Conservation (phyloP, 768 basidiomycete species). For the Kwoniella sp. region DNA sequence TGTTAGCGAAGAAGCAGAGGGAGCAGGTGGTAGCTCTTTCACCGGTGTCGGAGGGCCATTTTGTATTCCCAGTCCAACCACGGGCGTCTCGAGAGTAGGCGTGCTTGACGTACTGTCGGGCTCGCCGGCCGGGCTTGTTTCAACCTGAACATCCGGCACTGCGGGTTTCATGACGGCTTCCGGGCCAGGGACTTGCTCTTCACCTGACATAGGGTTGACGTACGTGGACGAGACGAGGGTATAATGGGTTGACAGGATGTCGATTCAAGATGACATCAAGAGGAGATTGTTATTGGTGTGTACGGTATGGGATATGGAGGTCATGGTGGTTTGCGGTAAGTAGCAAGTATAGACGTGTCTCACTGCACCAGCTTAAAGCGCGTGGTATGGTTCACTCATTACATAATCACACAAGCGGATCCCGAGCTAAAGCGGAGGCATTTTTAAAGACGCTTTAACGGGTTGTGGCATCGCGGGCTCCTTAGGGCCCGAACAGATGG, state of each 20-base stretch:
- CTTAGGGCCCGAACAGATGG: no score
- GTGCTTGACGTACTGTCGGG: not conserved
- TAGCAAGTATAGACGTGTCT: no score
- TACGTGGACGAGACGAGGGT: not conserved
- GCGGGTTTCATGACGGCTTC: not conserved
- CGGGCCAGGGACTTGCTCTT: not conserved
- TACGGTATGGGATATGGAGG: not conserved
- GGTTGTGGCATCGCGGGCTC: no score
- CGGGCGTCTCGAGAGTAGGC: constrained; percentile 1
- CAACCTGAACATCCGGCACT: constrained; percentile 4
- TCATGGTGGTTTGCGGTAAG: not conserved
- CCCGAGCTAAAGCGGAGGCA: no score
- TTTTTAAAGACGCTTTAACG: no score
- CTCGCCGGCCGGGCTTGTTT: not conserved
- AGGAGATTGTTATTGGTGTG: not conserved
- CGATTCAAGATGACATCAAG: not conserved
- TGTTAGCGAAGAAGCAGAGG: not conserved
- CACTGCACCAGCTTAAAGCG: no score
- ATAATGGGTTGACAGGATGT: not conserved
- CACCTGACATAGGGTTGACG: not conserved
- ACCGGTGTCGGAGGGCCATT: constrained; percentile 24
- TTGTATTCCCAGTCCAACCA: constrained; percentile 19
- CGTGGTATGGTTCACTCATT: no score
- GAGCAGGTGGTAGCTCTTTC: constrained; percentile 21
- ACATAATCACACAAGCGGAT: no score